phyloP scores from a whole-genome alignment of 2,329 filamentous ascomycete genomes.

The Ophiognomonia clavigignenti-juglandacearum region DNA sequence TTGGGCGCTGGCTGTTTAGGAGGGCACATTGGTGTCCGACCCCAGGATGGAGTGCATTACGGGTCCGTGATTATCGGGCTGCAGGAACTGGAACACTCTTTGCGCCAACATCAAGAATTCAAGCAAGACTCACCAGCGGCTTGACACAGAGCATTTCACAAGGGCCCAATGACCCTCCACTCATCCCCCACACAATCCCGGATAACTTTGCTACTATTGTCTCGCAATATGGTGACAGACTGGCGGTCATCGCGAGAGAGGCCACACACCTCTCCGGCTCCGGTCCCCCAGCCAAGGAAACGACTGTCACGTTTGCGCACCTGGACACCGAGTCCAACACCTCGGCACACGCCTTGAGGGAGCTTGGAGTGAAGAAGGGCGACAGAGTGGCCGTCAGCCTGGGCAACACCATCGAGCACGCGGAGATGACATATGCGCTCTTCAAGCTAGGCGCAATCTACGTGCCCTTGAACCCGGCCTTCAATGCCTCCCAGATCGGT shows the following conservation, averaged over 20 bases:
- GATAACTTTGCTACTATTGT: constrained; percentile 67
- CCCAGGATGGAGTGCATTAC: too few relatives aligned
- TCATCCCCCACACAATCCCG: constrained; percentile 65
- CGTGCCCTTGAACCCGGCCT: constrained; percentile 89
- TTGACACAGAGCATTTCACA: constrained; percentile 9
- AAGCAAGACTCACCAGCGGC: constrained; percentile 4
- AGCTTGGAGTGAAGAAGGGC: constrained; percentile 71
- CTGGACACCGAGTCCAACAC: constrained; percentile 74
- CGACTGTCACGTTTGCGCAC: constrained; percentile 65
- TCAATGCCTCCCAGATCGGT: constrained; percentile 73
- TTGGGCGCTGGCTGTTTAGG: too few relatives aligned
- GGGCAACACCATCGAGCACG: constrained; percentile 81
- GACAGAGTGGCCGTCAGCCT: constrained; percentile 82
- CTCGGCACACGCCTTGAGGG: constrained; percentile 65
- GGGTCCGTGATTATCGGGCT: too few relatives aligned
- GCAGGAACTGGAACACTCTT: too few relatives aligned
- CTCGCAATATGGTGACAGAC: constrained; percentile 56
- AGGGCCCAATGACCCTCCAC: constrained; percentile 44
- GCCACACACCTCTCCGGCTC: constrained; percentile 18
- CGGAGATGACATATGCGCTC: constrained; percentile 78
- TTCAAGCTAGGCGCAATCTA: constrained; percentile 94
- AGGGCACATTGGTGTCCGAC: too few relatives aligned
- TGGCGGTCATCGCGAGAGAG: constrained; percentile 50
- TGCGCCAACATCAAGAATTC: not conserved
- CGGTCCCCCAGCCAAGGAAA: constrained; percentile 55